Base-by-base conservation (phyloP, 371 early-diverging fungal species). In the Rhizomucor pusillus region DNA sequence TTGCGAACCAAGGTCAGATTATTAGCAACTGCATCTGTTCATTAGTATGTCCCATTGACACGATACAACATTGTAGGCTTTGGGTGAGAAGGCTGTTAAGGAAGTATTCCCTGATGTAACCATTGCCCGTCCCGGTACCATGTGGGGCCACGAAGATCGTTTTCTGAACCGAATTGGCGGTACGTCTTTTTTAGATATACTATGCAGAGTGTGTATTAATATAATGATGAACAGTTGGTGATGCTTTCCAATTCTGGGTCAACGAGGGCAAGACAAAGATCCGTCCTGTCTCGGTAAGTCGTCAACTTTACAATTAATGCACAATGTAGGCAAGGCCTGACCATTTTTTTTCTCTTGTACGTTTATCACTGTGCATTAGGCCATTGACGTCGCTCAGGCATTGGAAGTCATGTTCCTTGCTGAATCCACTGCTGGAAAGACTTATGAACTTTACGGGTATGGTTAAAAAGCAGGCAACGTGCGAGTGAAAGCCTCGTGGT, bases 101-200 rank as follows among this genome's bases (percentile, higher is more conserved):
- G 89, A 87, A 66, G 86, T 87, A 53, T 89, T 92, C 70, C 94
- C 97, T 47, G 88, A 88, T 22, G 94, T 93, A 46, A 95, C 92
- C 54, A 92, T 98, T 69, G 92, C 97, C 44, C 92, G 98, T 37
- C 91, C 95, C 10, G 84, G 88, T 43, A 84, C 79, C 52, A 86
- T 95, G 80, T 95, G 85, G 63, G 98, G 98, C 51, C 81, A 86
- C 58, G 97, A 98, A 68, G 97, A 97, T 75, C 80, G 88, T 60
- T 92, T 97, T 79, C 83, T 92, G 77, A 93, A 91, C 77, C 80
- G 89, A 73, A 85, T 95, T 56, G 95, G 93, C 60, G 77, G 88
- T 88, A 74, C 63, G 80, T 66, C 34, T 12, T n/a, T 43, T 37
- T 24, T 51, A 20, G 16, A 3, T 46, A 50, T 29, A 45, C 18